A percentile compares a stretch with the other conserved stretches of the same genome.
Evolutionary conservation across 345 rosid species (phyloP).

Genomic region (Populus alba): DNA sequence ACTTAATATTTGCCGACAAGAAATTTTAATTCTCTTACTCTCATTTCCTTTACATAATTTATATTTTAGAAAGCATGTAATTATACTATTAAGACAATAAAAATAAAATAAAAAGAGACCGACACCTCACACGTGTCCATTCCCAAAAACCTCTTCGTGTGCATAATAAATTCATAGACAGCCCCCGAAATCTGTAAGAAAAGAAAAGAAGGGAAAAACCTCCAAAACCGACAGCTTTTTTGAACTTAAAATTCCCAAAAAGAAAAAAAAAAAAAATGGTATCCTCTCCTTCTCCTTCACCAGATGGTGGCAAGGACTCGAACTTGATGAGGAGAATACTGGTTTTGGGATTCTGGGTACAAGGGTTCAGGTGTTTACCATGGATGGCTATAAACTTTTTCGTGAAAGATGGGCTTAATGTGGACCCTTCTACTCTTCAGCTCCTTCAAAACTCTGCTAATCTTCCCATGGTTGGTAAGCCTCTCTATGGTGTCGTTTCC

Average conservation of each 20-base stretch:
- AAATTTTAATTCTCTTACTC: too few relatives aligned
- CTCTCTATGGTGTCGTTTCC: slow-evolving; percentile 70
- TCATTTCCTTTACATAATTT: too few relatives aligned
- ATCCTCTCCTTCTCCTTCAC: background rate
- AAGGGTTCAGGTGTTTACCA: slow-evolving; percentile 86
- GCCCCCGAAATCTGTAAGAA: background rate
- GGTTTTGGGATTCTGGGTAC: slow-evolving; percentile 76
- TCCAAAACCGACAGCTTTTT: background rate
- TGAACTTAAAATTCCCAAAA: background rate
- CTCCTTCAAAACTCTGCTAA: slow-evolving; percentile 79
- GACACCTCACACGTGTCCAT: background rate
- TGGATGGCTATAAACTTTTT: slow-evolving; percentile 83
- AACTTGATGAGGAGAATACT: slow-evolving; percentile 46
- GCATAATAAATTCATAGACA: background rate
- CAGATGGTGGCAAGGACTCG: background rate
- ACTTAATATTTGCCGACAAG: too few relatives aligned
- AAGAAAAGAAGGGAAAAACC: background rate
- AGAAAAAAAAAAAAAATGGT: background rate
- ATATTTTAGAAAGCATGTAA: too few relatives aligned
- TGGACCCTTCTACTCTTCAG: slow-evolving; percentile 75
- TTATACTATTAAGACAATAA: background rate
- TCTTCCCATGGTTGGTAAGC: slow-evolving; percentile 90
- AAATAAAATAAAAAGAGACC: background rate
- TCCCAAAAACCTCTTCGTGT: background rate
- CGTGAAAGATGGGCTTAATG: slow-evolving; percentile 72